phyloP scores from a whole-genome alignment of 352 stramenopile genomes.

The Pseudoperonospora humuli region DNA sequence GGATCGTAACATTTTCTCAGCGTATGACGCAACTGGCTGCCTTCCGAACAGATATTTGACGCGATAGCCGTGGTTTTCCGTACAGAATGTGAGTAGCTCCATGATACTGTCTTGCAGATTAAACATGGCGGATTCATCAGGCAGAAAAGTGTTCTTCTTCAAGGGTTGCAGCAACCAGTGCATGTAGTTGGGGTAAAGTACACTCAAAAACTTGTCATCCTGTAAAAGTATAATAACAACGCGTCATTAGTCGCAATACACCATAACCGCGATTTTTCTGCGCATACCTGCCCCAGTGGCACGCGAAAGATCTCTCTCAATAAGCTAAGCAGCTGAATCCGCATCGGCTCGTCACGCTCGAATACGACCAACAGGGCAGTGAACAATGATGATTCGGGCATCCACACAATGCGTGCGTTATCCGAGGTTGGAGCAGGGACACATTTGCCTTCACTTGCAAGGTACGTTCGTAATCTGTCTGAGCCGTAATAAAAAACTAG shows the following conservation, averaged over 20 bases:
- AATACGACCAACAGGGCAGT: constrained; percentile 62
- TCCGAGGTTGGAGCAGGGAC: constrained; percentile 47
- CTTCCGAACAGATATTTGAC: constrained; percentile 84
- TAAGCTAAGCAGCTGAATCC: constrained; percentile 59
- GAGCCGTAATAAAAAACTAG: constrained; percentile 66
- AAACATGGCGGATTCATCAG: constrained; percentile 51
- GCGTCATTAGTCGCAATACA: background rate
- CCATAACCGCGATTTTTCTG: background rate
- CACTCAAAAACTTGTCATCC: constrained; percentile 84
- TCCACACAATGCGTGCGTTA: constrained; percentile 62
- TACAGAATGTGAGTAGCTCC: constrained; percentile 82
- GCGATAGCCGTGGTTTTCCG: constrained; percentile 74
- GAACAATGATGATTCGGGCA: constrained; percentile 56
- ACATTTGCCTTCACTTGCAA: constrained; percentile 65
- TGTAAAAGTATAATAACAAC: constrained; percentile 9
- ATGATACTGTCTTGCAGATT: constrained; percentile 75
- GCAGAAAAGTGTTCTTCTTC: constrained; percentile 42
- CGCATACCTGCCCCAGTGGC: constrained; percentile 48
- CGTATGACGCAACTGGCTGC: constrained; percentile 64
- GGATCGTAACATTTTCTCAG: constrained; percentile 68
- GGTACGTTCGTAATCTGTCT: constrained; percentile 52
- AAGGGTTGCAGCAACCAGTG: constrained; percentile 77
- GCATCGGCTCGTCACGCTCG: constrained; percentile 51
- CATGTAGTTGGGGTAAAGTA: constrained; percentile 85
- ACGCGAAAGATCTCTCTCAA: constrained; percentile 71